These are phyloP conservation scores for Aspergillus sp. DNA, from an alignment of 2,329 filamentous ascomycete species.

Conservation along the genomic window DNA sequence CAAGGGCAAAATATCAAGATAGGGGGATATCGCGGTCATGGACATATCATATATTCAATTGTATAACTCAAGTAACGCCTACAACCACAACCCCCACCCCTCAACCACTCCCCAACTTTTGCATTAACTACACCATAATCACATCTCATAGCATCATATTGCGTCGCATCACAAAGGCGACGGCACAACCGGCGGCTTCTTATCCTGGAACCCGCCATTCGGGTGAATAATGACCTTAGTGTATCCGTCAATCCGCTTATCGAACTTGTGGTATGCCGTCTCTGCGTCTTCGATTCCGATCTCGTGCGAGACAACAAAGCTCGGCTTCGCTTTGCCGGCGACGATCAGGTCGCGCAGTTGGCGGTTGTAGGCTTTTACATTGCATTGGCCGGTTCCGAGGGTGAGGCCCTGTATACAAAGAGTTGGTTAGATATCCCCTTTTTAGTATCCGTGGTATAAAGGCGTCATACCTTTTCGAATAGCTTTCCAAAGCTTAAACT, in stretches of 20 bases:
- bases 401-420: conserved; percentile 51
- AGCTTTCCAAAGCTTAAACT: conserved; percentile 66
- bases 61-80: too few species aligned
- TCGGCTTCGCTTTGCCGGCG: conserved; percentile 63
- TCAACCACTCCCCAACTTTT: too few species aligned
- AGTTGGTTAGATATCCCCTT: neutral
- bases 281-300: conserved; percentile 63
- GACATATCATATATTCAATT: too few species aligned
- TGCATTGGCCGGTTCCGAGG: conserved; percentile 64
- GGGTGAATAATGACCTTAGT: conserved; percentile 69
- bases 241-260: conserved; percentile 65
- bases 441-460: neutral
- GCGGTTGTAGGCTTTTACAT: conserved; percentile 67
- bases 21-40: too few species aligned
- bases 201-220: conserved; percentile 48
- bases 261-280: conserved; percentile 64
- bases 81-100: too few species aligned
- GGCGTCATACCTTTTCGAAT: conserved; percentile 60
- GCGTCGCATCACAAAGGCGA: neutral
- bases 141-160: too few species aligned
- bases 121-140: too few species aligned
- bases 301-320: conserved; percentile 66
- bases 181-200: neutral
- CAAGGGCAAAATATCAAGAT: too few species aligned
- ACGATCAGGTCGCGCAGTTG: conserved; percentile 67